Percentiles rank a stretch among this genome's conserved stretches.
phyloP scores from a whole-genome alignment of 1,284 basidiomycete species.

The Trametes hirsuta region DNA sequence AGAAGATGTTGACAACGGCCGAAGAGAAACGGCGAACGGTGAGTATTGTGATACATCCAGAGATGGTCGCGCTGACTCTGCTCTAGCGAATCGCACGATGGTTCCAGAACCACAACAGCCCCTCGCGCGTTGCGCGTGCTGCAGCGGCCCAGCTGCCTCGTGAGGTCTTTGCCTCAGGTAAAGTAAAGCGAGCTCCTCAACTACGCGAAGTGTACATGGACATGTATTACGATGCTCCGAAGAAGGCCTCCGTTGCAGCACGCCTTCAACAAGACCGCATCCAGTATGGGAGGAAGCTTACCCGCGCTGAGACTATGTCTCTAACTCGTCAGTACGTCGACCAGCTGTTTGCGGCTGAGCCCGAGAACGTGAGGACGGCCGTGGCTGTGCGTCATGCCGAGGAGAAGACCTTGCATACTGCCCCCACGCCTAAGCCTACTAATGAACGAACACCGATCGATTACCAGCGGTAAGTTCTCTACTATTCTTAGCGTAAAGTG shows the following conservation, averaged over 20 bases:
- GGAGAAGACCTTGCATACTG: background rate
- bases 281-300: background rate
- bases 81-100: background rate
- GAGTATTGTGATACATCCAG: constrained; percentile 1
- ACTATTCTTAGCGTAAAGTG: too few relatives aligned
- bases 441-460: background rate
- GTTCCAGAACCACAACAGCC: background rate
- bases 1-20: background rate
- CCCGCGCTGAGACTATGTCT: background rate
- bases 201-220: background rate
- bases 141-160: background rate
- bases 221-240: background rate
- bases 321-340: background rate
- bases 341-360: background rate
- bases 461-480: background rate
- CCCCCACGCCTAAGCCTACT: background rate
- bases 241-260: background rate
- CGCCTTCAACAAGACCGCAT: background rate
- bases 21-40: background rate
- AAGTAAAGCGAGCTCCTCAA: background rate
- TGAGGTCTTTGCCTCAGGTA: background rate
- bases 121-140: background rate
- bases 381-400: background rate
- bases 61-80: background rate
- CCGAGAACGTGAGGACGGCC: background rate